Evolutionary conservation across 495 filamentous ascomycete species (phyloP).

Genomic region (Penicillium paradoxum): DNA sequence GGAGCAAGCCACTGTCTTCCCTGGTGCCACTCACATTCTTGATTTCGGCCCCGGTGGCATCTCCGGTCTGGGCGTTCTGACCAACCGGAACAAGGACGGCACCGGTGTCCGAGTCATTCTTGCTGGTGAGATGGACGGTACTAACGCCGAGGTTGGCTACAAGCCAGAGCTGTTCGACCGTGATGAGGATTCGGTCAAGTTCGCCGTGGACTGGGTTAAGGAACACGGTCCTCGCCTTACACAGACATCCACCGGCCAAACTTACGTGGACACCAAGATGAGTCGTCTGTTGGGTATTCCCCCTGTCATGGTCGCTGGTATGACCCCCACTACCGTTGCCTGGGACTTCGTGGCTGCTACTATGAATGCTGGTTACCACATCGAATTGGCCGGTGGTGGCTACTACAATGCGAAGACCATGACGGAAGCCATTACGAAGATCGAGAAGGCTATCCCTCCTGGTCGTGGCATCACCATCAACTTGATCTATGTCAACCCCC

Average conservation of each 20-base stretch:
- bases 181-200: constrained; percentile 90
- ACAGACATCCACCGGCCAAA: constrained; percentile 79
- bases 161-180: constrained; percentile 96
- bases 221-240: constrained; percentile 85
- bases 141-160: constrained; percentile 86
- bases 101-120: constrained; percentile 94
- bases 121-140: constrained; percentile 84
- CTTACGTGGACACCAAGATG: constrained; percentile 97
- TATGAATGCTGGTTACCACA: constrained; percentile 92
- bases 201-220: constrained; percentile 96
- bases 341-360: constrained; percentile 96
- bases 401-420: constrained; percentile 90
- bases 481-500: constrained; percentile 93
- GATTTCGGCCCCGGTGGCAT: constrained; percentile 97
- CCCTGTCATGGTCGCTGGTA: constrained; percentile 88
- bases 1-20: constrained; percentile 89
- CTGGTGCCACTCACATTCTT: constrained; percentile 82
- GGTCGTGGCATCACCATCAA: constrained; percentile 93
- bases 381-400: constrained; percentile 85
- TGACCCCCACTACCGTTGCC: constrained; percentile 90
- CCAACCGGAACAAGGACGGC: constrained; percentile 96
- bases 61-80: constrained; percentile 92
- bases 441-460: constrained; percentile 80
- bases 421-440: constrained; percentile 83
- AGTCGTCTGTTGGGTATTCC: constrained; percentile 85